Conservation (phyloP, 2,329 filamentous ascomycete genomes). For the Cladophialophora chaetospira region DNA sequence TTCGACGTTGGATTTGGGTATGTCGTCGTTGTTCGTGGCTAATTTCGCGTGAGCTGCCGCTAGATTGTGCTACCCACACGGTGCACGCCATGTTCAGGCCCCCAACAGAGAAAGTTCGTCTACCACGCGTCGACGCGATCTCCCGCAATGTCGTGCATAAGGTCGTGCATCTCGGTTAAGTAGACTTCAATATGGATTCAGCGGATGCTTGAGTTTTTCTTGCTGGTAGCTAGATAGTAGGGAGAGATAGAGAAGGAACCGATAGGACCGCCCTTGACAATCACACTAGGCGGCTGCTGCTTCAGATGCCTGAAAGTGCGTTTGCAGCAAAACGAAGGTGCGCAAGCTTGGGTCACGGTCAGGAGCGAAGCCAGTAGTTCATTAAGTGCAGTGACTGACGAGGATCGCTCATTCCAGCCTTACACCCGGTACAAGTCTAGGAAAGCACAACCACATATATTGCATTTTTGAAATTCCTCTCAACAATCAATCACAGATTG, state of each 20-base stretch:
- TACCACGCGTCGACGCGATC: not conserved
- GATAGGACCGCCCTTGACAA: not conserved
- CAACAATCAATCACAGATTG: too few relatives aligned
- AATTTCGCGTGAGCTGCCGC: not conserved
- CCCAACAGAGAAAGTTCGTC: conserved; percentile 1
- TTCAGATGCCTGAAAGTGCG: too few relatives aligned
- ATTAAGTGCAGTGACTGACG: too few relatives aligned
- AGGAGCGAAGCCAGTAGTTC: too few relatives aligned
- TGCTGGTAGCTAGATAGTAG: not conserved
- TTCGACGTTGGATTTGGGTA: not conserved
- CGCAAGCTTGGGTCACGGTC: too few relatives aligned
- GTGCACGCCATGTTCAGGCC: conserved; percentile 8
- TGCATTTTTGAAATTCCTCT: too few relatives aligned
- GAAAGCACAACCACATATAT: too few relatives aligned
- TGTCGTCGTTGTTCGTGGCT: not conserved
- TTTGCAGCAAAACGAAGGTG: too few relatives aligned
- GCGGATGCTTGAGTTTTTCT: not conserved
- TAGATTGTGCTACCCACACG: not conserved
- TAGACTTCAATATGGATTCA: not conserved
- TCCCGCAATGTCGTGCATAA: conserved; percentile 9
- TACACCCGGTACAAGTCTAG: too few relatives aligned
- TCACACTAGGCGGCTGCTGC: not conserved
- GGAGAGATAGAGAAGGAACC: not conserved
- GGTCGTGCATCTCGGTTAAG: not conserved
- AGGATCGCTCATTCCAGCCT: too few relatives aligned